Evolutionary conservation across 2,329 filamentous ascomycete genomes (phyloP), one percentile per base, ranked within the genome.

Genomic region (Cladosporium austrohemisphaericum): DNA sequence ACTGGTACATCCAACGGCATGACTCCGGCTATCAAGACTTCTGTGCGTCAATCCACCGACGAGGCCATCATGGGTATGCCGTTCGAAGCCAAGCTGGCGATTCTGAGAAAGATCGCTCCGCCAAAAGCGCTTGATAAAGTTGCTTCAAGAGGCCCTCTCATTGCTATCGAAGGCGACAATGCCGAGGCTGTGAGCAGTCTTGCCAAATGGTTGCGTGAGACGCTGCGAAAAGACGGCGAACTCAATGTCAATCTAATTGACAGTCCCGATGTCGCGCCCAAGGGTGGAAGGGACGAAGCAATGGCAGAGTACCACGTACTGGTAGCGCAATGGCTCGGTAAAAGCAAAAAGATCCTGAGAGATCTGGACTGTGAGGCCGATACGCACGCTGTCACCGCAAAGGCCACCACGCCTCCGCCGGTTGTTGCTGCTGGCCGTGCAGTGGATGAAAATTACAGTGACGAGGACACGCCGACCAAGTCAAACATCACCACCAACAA

Each of bases 151-250:
- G 91, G 92, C 0, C 80, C 86, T 0, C 79, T 96, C 29, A 84
- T 97, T 54, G 85, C 88, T 0, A 73, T 97, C 22, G 92, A 97
- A 67, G 91, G 91, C 1, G 76, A 85, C 14, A 79, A 84, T 50
- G 66, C 71, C 1, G 74, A 78, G 8, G 79, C 87, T 3, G 83
- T 88, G 3, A 71, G 76, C 3, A 77, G 79, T 14, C 79, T 95
- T 16, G 77, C 85, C 48, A 74, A 76, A 26, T 84, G 83, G 58
- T 72, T 95, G 60, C 75, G 71, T 51, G 73, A 70, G 50, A 71
- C 70, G 33, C 66, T 84, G 37, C 68, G 68, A 40, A 77, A 74
- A 31, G 76, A 77, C 53, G 73, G 71, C 5, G 77, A 78, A 41
- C 76, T 77, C 53, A 60, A 65, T 11, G 72, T 80, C 29, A 71